A percentile compares a stretch with the other conserved stretches of the same genome.
phyloP scores from a whole-genome alignment of 176 grass and related monocot genomes.

The Zoysia japonica region DNA sequence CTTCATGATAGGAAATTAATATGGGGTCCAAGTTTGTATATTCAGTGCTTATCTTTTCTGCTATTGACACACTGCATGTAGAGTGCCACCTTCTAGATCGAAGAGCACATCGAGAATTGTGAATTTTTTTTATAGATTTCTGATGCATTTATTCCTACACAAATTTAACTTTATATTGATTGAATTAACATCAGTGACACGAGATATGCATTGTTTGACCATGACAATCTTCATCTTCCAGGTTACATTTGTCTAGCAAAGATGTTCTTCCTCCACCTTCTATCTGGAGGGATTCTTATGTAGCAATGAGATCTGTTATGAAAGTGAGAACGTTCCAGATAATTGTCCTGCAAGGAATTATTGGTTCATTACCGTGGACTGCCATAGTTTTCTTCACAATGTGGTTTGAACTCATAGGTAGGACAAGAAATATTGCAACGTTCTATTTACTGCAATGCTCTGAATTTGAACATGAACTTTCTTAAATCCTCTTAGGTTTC shows the following conservation, averaged over 20 bases:
- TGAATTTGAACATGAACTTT: not conserved
- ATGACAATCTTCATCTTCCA: conserved; percentile 21
- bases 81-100: not conserved
- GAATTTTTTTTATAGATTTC: not conserved
- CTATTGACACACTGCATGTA: not conserved
- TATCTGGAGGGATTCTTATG: conserved; percentile 69
- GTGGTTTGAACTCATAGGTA: conserved; percentile 99
- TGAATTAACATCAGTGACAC: not conserved
- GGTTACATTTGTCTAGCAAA: conserved; percentile 60
- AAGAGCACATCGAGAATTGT: not conserved
- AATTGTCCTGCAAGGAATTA: conserved; percentile 91
- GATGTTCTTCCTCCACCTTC: conserved; percentile 51
- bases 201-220: not conserved
- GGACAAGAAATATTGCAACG: not conserved
- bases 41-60: not conserved
- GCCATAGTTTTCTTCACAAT: conserved; percentile 95
- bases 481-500: conserved; percentile 58
- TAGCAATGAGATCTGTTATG: conserved; percentile 77
- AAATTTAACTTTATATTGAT: not conserved
- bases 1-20: too few species aligned
- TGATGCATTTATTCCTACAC: not conserved
- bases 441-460: conserved; percentile 5
- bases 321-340: conserved; percentile 94
- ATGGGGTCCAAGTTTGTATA: not conserved
- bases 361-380: conserved; percentile 87